Evolutionary conservation across 2,329 filamentous ascomycete genomes (phyloP).

Genomic region (Aspergillus spinulosporus): DNA sequence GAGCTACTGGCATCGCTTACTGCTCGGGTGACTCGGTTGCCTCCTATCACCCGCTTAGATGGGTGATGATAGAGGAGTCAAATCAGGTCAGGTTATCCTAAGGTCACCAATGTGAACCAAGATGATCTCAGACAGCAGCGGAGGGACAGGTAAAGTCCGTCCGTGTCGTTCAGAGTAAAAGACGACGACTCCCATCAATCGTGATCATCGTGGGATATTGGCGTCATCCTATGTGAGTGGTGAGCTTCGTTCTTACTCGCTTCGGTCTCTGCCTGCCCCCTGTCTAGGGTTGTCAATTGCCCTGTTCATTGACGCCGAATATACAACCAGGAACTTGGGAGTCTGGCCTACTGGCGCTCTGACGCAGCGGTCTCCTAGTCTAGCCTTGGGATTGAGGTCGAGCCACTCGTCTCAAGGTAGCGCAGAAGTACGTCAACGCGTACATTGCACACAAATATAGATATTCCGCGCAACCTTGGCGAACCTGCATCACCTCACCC

Average conservation of each 20-base stretch:
- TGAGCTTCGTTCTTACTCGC: background rate
- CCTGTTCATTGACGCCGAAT: background rate
- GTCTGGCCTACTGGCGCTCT: background rate
- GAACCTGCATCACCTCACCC: constrained; percentile 11
- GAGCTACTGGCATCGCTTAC: background rate
- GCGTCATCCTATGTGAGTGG: background rate
- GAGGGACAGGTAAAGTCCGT: background rate
- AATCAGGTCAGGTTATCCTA: background rate
- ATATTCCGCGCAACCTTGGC: constrained; percentile 7
- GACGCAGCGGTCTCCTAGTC: background rate
- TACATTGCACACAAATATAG: background rate
- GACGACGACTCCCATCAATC: background rate
- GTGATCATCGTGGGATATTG: background rate
- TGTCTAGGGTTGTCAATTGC: background rate
- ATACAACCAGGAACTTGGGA: background rate
- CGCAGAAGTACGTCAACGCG: constrained; percentile 4
- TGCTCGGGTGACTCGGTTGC: constrained; percentile 15
- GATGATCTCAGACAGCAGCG: background rate
- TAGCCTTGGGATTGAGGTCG: background rate
- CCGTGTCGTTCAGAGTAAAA: background rate
- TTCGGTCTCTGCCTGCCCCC: background rate
- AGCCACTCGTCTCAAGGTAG: background rate
- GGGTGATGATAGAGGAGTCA: background rate
- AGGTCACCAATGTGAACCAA: background rate
- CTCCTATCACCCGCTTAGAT: background rate